Evolutionary conservation across 2,329 filamentous ascomycete species (phyloP).

Genomic region (Fusarium xyrophilum): DNA sequence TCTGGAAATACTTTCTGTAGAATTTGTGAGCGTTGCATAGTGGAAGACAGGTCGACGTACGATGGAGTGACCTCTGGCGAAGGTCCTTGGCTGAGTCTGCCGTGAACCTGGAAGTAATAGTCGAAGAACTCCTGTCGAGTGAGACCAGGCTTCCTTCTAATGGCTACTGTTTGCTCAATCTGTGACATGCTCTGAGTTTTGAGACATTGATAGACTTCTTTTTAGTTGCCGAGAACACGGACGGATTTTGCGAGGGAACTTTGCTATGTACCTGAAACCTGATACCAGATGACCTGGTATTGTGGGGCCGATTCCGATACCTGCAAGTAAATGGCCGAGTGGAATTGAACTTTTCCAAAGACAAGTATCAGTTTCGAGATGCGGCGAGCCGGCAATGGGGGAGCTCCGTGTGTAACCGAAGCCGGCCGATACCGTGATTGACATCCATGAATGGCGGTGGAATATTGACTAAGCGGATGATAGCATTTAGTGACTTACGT

Average conservation of each 20-base stretch:
- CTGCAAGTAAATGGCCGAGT: neutral
- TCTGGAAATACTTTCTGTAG: neutral
- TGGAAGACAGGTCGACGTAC: neutral
- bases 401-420: neutral
- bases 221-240: fast-evolving
- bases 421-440: neutral
- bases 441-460: no score
- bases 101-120: neutral
- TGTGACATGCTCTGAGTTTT: neutral
- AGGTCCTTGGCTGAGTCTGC: neutral
- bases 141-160: neutral
- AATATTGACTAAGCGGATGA: neutral
- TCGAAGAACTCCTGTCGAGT: neutral
- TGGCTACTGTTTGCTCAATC: neutral
- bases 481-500: neutral
- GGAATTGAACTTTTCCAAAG: neutral
- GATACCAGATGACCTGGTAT: no score
- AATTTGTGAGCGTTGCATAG: neutral
- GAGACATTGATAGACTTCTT: neutral
- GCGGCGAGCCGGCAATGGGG: neutral
- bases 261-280: neutral
- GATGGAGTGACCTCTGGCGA: neutral
- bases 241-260: neutral
- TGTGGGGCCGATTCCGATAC: neutral
- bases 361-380: neutral